Evolutionary conservation across 2,329 filamentous ascomycete genomes (phyloP).

Genomic region (Alternaria viburni): DNA sequence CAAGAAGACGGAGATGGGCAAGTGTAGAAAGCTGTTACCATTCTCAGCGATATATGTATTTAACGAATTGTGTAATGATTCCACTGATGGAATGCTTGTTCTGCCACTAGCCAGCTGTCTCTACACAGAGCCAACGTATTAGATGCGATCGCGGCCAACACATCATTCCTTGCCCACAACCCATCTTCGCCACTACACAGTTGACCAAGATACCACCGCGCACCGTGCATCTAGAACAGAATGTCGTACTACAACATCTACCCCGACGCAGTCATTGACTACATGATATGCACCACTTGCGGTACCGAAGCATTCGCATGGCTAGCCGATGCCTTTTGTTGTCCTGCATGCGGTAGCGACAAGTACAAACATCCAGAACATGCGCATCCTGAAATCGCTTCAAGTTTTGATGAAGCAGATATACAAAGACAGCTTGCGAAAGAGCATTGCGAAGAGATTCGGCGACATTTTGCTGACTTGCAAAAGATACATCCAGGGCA

Average conservation of each 20-base stretch:
- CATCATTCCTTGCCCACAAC: not conserved
- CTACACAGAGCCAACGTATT: not conserved
- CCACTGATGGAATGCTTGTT: not conserved
- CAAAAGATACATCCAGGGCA: not conserved
- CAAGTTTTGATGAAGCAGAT: not conserved
- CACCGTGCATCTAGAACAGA: not conserved
- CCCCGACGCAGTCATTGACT: constrained; percentile 2
- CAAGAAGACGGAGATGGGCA: not conserved
- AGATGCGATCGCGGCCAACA: not conserved
- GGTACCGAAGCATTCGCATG: constrained; percentile 12
- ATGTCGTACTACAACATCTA: constrained; percentile 19
- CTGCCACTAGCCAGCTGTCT: not conserved
- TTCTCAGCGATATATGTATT: not conserved
- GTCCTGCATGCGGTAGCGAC: constrained; percentile 10
- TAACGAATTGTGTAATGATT: not conserved
- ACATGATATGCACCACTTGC: constrained; percentile 16
- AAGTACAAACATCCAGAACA: not conserved
- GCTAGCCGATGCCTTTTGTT: constrained; percentile 17
- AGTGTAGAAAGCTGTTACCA: not conserved
- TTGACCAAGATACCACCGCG: not conserved
- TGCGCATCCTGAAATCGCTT: not conserved
- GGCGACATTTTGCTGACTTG: not conserved
- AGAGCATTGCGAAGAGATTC: not conserved
- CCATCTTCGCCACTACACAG: not conserved
- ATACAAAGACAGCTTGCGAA: not conserved